Evolutionary conservation across 805 yeast genomes (phyloP).

Genomic region (Myxozyma sirexii): DNA sequence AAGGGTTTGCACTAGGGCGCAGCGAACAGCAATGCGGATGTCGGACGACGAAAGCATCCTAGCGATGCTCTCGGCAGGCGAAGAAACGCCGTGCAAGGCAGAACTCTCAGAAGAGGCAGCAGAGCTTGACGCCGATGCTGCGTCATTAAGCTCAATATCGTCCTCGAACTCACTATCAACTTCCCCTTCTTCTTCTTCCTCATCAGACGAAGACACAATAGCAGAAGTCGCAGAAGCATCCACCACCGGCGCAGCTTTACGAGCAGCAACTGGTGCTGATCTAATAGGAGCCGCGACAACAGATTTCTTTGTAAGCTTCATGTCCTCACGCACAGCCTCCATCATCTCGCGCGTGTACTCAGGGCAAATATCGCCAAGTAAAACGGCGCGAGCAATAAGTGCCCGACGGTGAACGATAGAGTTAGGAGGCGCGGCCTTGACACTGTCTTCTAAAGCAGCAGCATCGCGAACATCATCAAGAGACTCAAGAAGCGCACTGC

Average conservation of each 20-base stretch:
- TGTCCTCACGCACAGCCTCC: constrained; percentile 34
- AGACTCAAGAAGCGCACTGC: constrained; percentile 34
- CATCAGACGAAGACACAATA: constrained; percentile 8
- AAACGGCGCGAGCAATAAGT: constrained; percentile 38
- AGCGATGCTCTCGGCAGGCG: constrained; percentile 6
- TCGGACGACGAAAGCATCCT: constrained; percentile 36
- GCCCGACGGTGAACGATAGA: constrained; percentile 39
- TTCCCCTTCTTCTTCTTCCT: constrained; percentile 3
- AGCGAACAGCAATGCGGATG: constrained; percentile 37
- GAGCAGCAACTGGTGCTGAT: background rate
- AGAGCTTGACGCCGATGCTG: constrained; percentile 5
- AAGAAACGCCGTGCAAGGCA: background rate
- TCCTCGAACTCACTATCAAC: constrained; percentile 16
- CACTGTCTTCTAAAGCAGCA: constrained; percentile 19
- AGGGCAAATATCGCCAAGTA: constrained; percentile 37
- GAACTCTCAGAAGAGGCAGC: constrained; percentile 10
- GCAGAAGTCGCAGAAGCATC: constrained; percentile 1
- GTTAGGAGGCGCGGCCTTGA: constrained; percentile 39
- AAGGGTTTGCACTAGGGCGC: constrained; percentile 35
- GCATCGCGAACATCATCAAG: constrained; percentile 24
- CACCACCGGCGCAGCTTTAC: background rate
- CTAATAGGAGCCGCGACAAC: background rate
- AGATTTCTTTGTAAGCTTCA: constrained; percentile 16
- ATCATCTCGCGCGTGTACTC: constrained; percentile 34
- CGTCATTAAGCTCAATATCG: constrained; percentile 7